Percentiles rank a stretch among this genome's conserved stretches.
These are phyloP conservation scores for Torulaspora delbrueckii DNA, from an alignment of 805 yeast species.

Conservation along the genomic window DNA sequence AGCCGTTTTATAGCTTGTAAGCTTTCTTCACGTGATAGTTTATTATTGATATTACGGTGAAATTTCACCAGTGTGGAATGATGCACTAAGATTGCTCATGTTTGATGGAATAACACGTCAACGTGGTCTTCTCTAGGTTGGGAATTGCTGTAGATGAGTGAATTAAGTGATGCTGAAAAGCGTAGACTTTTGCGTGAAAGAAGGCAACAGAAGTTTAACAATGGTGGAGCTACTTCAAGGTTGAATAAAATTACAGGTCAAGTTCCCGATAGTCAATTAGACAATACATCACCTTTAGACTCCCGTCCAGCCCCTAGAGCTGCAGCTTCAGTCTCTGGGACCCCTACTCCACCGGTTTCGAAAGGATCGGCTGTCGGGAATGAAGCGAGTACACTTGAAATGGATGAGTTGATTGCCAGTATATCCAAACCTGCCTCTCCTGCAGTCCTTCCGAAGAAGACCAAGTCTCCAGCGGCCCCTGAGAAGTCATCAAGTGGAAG, in stretches of 20 bases:
- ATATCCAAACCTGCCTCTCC: constrained; percentile 11
- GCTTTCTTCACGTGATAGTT: constrained; percentile 2
- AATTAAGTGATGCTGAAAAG: constrained; percentile 49
- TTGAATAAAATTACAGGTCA: constrained; percentile 46
- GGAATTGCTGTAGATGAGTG: constrained; percentile 6
- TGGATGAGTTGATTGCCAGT: constrained; percentile 20
- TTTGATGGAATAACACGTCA: background rate
- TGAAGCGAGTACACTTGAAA: constrained; percentile 13
- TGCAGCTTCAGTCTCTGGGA: background rate
- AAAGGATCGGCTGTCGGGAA: constrained; percentile 3
- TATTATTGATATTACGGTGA: background rate
- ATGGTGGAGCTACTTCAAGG: constrained; percentile 51
- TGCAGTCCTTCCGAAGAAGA: constrained; percentile 1
- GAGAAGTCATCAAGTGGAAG: background rate
- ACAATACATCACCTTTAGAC: constrained; percentile 36
- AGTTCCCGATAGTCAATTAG: constrained; percentile 34
- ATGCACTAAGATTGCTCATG: background rate
- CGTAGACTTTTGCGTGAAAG: constrained; percentile 55
- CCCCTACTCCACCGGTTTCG: constrained; percentile 1
- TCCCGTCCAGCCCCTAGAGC: constrained; percentile 6
- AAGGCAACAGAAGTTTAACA: constrained; percentile 57
- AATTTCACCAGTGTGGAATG: constrained; percentile 8
- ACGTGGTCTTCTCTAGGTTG: background rate
- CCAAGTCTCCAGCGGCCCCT: background rate
- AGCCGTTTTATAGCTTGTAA: background rate